phyloP scores from a whole-genome alignment of 106 monocot genomes.

The Apostasia shenzhenica region DNA sequence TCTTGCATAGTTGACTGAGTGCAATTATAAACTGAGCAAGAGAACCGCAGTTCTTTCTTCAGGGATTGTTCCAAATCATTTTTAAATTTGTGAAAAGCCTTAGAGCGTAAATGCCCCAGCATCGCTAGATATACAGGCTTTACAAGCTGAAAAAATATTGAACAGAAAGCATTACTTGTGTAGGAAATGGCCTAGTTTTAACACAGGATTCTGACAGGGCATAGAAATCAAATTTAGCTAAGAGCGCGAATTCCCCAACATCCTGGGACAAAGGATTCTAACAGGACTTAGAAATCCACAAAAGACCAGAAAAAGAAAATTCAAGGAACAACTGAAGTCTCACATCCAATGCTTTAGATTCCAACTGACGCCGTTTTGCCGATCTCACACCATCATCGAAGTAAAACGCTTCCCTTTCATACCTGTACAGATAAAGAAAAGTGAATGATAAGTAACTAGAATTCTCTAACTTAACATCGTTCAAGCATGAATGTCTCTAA shows the following conservation, averaged over 20 bases:
- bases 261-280: neutral
- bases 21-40: constrained; percentile 32
- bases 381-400: constrained; percentile 69
- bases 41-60: constrained; percentile 45
- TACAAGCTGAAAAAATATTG: constrained; percentile 33
- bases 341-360: constrained; percentile 54
- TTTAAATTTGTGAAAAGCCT: constrained; percentile 48
- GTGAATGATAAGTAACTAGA: neutral
- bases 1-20: constrained; percentile 27
- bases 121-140: constrained; percentile 57
- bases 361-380: constrained; percentile 45
- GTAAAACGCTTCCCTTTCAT: constrained; percentile 56
- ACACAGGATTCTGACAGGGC: neutral
- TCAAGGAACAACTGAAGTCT: constrained; percentile 5
- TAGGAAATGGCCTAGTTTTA: neutral
- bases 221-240: neutral
- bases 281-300: neutral
- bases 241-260: neutral
- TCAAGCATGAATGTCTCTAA: neutral
- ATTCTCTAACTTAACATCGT: neutral
- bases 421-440: constrained; percentile 24
- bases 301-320: neutral
- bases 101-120: constrained; percentile 46
- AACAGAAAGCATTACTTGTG: neutral
- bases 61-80: constrained; percentile 41